Base-by-base conservation (phyloP, 2,329 filamentous ascomycete genomes). In the Diplocarpon rosae region DNA sequence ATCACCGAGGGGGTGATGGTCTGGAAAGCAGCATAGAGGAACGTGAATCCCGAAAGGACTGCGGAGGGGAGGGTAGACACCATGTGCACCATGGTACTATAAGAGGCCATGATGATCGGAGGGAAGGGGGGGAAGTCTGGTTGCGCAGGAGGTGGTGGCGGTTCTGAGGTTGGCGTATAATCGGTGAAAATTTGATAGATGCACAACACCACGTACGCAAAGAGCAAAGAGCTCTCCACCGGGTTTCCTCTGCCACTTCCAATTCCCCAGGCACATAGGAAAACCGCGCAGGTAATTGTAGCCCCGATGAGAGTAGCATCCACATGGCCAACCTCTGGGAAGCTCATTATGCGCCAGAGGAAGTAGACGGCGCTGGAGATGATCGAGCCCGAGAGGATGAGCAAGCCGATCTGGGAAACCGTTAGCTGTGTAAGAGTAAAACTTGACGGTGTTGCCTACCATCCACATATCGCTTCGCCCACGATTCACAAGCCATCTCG, bases 131-230 rank as follows among this genome's bases (percentile, higher is more conserved):
- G 92, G 50, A 96, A 92, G 20, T 94, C 89, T n/a, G 85, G 80
- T 48, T 93, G 83, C 12, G 75, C 61, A 12, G 73, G 66, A 13
- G 67, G 66, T 37, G 72, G 72, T 3, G 71, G 65, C 2, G 70
- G 67, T 27, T 78, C 73, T 28, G 73, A 69, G 24, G 75, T 65
- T 4, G 92, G 88, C 55, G 90, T 78, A 66, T 96, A 96, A 66
- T 98, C 92, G 58, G 92, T 98, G 65, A 96, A 96, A 64, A 96
- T 96, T 65, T 98, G 92, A 68, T 96, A 98, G 60, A 96, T 85
- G 69, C 90, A 96, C 51, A 98, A 80, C n/a, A 95, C 92, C 49
- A 95, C 79, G 65, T 98, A 98, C 59, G 92, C 90, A 61, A 98
- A 96, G 47, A 98, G 75, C 10, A 98, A 71, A 16, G 90, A 95